Evolutionary conservation across 1,139 yeast species (phyloP).

Genomic region (Pneumocystis wakefieldiae): DNA sequence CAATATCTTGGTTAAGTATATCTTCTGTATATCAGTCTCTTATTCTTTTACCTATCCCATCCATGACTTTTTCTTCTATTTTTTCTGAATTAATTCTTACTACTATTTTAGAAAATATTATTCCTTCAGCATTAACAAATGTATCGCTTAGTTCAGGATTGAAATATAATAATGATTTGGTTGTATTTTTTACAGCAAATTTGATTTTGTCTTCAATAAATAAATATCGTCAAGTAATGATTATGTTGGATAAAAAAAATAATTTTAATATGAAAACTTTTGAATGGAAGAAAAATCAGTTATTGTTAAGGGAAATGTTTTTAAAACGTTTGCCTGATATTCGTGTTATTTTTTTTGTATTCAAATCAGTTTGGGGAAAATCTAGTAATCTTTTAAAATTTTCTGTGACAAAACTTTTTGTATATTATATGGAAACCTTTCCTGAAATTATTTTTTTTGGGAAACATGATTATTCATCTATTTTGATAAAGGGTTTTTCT

Average conservation of each 20-base stretch:
- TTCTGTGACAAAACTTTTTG: not conserved
- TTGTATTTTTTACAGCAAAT: constrained; percentile 53
- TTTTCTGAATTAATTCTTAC: constrained; percentile 10
- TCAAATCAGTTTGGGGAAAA: constrained; percentile 29
- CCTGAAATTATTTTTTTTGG: not conserved
- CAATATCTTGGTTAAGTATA: constrained; percentile 74
- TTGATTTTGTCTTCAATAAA: constrained; percentile 40
- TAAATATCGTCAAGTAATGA: constrained; percentile 29
- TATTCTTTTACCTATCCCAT: constrained; percentile 41
- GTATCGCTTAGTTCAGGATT: constrained; percentile 45
- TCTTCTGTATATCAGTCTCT: constrained; percentile 47
- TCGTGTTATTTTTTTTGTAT: constrained; percentile 1
- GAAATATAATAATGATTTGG: constrained; percentile 37
- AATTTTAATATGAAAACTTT: not conserved
- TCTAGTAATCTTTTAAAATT: not conserved
- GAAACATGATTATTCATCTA: not conserved
- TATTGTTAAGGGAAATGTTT: constrained; percentile 4
- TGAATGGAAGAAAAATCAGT: not conserved
- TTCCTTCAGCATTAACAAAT: constrained; percentile 55
- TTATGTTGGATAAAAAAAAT: constrained; percentile 28
- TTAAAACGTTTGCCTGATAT: constrained; percentile 9
- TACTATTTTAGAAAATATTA: constrained; percentile 37
- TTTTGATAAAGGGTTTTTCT: not conserved
- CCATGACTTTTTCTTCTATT: constrained; percentile 5
- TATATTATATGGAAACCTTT: not conserved